Evolutionary conservation across 345 rosid genomes (phyloP).

Genomic region (Trapa incisa): DNA sequence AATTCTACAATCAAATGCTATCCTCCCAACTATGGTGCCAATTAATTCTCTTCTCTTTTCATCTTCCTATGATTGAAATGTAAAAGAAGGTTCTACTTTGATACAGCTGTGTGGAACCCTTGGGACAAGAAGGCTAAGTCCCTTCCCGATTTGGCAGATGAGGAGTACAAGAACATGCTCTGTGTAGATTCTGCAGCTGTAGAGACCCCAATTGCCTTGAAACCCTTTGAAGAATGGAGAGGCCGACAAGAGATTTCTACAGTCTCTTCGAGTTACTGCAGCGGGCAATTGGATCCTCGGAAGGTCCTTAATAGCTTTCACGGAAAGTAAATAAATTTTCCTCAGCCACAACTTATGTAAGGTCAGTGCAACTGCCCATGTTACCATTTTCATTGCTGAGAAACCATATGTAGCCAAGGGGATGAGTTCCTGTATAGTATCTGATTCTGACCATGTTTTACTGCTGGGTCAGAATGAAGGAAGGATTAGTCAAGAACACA

Average conservation of each 20-base stretch:
- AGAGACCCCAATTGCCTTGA: conserved; percentile 53
- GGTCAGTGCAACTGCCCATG: not conserved
- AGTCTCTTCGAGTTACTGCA: conserved; percentile 88
- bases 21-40: not conserved
- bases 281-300: conserved; percentile 88
- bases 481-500: conserved; percentile 18
- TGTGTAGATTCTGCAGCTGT: conserved; percentile 73
- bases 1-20: not conserved
- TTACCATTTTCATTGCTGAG: not conserved
- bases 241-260: conserved; percentile 77
- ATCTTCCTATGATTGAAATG: not conserved
- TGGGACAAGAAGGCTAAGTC: conserved; percentile 83
- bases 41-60: not conserved
- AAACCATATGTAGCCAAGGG: not conserved
- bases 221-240: conserved; percentile 85
- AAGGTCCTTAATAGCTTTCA: conserved; percentile 56
- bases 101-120: conserved; percentile 84
- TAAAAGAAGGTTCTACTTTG: not conserved
- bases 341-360: not conserved
- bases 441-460: conserved; percentile 5
- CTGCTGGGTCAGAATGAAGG: conserved; percentile 15
- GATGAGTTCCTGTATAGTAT: conserved; percentile 5
- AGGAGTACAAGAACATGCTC: conserved; percentile 74
- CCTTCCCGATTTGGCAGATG: conserved; percentile 72
- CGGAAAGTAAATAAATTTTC: conserved; percentile 5